These are phyloP conservation scores for Zasmidium citrigriseum DNA, from an alignment of 2,329 filamentous ascomycete species.

Conservation along the genomic window DNA sequence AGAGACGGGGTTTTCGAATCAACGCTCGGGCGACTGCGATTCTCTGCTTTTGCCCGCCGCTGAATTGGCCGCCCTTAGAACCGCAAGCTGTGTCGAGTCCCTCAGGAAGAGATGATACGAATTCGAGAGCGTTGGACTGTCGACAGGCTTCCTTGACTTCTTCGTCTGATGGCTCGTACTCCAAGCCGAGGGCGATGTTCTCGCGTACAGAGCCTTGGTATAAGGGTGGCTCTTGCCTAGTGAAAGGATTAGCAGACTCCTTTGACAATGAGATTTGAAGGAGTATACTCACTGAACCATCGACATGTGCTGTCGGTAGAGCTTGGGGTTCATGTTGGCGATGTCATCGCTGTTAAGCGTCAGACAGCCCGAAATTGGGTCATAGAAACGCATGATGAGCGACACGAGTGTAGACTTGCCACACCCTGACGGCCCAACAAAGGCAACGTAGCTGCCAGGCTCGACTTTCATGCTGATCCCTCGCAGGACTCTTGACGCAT, in stretches of 20 bases:
- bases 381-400: constrained; percentile 51
- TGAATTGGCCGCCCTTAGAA: constrained; percentile 51
- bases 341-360: constrained; percentile 61
- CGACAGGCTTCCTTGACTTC: constrained; percentile 49
- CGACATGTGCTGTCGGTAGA: constrained; percentile 66
- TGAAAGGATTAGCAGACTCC: background rate
- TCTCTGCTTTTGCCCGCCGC: constrained; percentile 59
- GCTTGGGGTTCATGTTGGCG: constrained; percentile 56
- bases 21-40: constrained; percentile 58
- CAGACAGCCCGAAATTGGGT: constrained; percentile 42
- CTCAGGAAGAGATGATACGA: constrained; percentile 54
- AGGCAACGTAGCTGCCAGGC: constrained; percentile 46
- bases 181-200: constrained; percentile 49
- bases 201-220: constrained; percentile 71
- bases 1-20: constrained; percentile 52
- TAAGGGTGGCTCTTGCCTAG: background rate
- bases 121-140: constrained; percentile 56
- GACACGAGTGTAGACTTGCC: constrained; percentile 51
- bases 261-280: constrained; percentile 53
- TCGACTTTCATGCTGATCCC: constrained; percentile 31
- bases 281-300: constrained; percentile 76
- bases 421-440: constrained; percentile 51
- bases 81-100: constrained; percentile 53
- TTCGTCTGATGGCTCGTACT: constrained; percentile 40
- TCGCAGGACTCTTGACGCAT: constrained; percentile 28